phyloP scores from a whole-genome alignment of 805 yeast species.

The Cyberlindnera mississippiensis region DNA sequence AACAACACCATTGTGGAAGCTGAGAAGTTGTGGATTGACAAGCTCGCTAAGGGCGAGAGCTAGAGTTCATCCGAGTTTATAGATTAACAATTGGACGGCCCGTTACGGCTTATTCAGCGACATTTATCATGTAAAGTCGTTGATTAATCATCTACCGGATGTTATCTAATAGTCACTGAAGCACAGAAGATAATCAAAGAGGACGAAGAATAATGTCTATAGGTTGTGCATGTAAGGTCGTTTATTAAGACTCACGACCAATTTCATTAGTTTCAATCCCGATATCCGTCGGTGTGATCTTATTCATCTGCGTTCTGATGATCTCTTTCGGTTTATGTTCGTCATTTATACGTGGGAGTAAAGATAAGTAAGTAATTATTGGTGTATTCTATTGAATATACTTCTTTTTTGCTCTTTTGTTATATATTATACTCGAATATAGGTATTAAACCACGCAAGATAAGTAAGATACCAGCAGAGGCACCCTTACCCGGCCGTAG shows the following conservation, averaged over 20 bases:
- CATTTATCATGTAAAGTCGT: neutral
- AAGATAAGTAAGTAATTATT: too few relatives aligned
- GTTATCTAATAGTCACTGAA: too few relatives aligned
- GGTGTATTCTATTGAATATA: too few relatives aligned
- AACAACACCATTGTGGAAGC: slow-evolving; percentile 89
- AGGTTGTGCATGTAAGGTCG: too few relatives aligned
- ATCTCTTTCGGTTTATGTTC: slow-evolving; percentile 86
- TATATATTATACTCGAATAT: too few relatives aligned
- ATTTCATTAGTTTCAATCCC: slow-evolving; percentile 88
- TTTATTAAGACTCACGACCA: slow-evolving; percentile 74
- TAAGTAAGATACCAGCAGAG: neutral
- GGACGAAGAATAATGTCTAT: too few relatives aligned
- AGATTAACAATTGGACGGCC: neutral
- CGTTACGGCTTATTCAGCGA: neutral
- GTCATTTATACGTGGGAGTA: too few relatives aligned
- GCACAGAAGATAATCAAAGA: too few relatives aligned
- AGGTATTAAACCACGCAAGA: too few relatives aligned
- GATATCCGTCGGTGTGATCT: slow-evolving; percentile 87
- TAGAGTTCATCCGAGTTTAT: neutral
- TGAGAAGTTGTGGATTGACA: slow-evolving; percentile 68
- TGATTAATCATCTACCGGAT: too few relatives aligned
- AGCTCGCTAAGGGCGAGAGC: slow-evolving; percentile 25
- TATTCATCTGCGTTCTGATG: slow-evolving; percentile 89
- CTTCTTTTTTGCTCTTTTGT: too few relatives aligned
- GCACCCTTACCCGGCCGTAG: neutral